Percentiles rank a stretch among this genome's conserved stretches.
Conservation (phyloP, 176 grass and related monocot species). For the Stipa capillata region DNA sequence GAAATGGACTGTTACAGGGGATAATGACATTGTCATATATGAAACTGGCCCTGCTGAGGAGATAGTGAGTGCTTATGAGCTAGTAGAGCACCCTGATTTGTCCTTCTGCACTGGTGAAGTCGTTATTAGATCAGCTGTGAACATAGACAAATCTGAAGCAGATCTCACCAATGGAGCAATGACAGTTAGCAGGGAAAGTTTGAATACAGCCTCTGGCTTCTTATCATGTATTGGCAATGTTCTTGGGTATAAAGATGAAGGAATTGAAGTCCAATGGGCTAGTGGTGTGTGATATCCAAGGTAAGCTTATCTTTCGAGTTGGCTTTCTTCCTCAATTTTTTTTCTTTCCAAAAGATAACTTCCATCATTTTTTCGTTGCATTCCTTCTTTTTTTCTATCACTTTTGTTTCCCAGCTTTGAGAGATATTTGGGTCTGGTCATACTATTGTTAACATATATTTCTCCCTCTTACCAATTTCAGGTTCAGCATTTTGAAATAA, state of each 20-base stretch:
- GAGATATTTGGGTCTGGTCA: background rate
- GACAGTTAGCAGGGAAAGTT: slow-evolving; percentile 12
- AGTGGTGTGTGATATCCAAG: slow-evolving; percentile 75
- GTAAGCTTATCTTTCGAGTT: slow-evolving; percentile 43
- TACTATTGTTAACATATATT: slow-evolving; percentile 11
- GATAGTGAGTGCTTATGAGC: slow-evolving; percentile 84
- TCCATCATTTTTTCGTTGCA: background rate
- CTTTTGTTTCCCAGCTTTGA: background rate
- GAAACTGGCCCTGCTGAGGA: slow-evolving; percentile 53
- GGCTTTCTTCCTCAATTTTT: background rate
- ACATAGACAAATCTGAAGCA: slow-evolving; percentile 45
- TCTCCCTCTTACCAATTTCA: slow-evolving; percentile 31
- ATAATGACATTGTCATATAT: slow-evolving; percentile 32
- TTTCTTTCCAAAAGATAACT: background rate
- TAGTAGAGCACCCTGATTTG: slow-evolving; percentile 88
- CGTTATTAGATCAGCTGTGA: slow-evolving; percentile 53
- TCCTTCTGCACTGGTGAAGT: slow-evolving; percentile 74
- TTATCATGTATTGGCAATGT: slow-evolving; percentile 86
- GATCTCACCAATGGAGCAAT: slow-evolving; percentile 29
- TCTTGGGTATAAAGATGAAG: slow-evolving; percentile 64
- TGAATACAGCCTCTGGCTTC: slow-evolving; percentile 37
- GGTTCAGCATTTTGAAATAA: slow-evolving; percentile 83
- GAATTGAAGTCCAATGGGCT: slow-evolving; percentile 84
- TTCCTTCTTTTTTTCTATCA: background rate
- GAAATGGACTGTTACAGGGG: slow-evolving; percentile 53